phyloP scores from a whole-genome alignment of 805 yeast genomes.

The Metschnikowia dekortorum region DNA sequence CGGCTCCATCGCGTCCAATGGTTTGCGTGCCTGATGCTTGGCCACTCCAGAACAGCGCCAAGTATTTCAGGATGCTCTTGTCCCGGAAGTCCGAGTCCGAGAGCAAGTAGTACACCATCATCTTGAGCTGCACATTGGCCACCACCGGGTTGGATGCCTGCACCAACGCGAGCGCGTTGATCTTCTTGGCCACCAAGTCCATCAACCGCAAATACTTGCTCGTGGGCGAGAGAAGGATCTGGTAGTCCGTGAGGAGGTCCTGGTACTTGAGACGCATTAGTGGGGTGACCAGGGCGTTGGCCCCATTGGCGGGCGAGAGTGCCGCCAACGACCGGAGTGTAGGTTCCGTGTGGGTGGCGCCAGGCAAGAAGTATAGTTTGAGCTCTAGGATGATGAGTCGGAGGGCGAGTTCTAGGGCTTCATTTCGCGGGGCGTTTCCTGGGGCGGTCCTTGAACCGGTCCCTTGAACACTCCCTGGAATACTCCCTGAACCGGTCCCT shows the following conservation, averaged over 20 bases:
- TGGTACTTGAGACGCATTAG: constrained; percentile 25
- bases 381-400: constrained; percentile 6
- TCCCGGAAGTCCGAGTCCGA: constrained; percentile 34
- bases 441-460: neutral
- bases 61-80: constrained; percentile 20
- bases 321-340: constrained; percentile 8
- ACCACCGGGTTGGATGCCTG: constrained; percentile 4
- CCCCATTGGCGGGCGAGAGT: constrained; percentile 9
- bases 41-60: constrained; percentile 1
- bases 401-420: neutral
- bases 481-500: neutral
- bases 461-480: too few species aligned
- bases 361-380: constrained; percentile 5
- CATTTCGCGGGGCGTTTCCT: neutral
- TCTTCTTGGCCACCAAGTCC: constrained; percentile 32
- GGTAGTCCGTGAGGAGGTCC: constrained; percentile 33
- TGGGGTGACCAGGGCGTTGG: constrained; percentile 3
- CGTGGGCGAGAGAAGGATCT: constrained; percentile 16
- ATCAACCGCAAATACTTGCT: constrained; percentile 16
- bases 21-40: too few species aligned
- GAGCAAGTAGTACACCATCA: constrained; percentile 27
- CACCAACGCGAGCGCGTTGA: constrained; percentile 12
- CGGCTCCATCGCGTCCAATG: constrained; percentile 1
- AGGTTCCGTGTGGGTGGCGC: neutral
- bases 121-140: constrained; percentile 21